phyloP scores from a whole-genome alignment of 495 filamentous ascomycete species.

The Hyaloscypha finlandica region DNA sequence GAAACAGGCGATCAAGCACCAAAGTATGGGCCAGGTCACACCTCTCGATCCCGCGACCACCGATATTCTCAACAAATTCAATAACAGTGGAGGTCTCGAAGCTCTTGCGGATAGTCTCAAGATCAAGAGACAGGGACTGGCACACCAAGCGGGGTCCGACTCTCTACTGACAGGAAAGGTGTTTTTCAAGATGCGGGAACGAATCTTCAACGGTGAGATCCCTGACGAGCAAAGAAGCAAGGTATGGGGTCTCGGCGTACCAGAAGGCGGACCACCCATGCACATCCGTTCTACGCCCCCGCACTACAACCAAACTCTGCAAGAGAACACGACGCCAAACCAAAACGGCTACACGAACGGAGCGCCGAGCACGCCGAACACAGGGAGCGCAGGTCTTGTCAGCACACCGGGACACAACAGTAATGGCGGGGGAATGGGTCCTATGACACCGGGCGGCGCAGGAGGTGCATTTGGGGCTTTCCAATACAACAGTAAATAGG shows the following conservation, averaged over 20 bases:
- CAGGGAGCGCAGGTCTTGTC: constrained; percentile 49
- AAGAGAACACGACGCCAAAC: constrained; percentile 48
- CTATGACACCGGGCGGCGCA: constrained; percentile 69
- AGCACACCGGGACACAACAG: constrained; percentile 59
- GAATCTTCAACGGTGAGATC: constrained; percentile 83
- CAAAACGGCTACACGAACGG: constrained; percentile 57
- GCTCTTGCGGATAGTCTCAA: constrained; percentile 92
- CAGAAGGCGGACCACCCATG: not conserved
- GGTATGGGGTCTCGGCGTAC: constrained; percentile 74
- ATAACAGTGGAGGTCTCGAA: constrained; percentile 85
- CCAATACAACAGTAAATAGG: constrained; percentile 41
- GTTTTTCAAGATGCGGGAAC: constrained; percentile 84
- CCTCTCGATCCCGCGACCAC: constrained; percentile 62
- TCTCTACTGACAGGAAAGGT: constrained; percentile 89
- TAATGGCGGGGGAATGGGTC: constrained; percentile 54
- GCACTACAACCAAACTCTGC: constrained; percentile 34
- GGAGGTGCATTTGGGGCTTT: constrained; percentile 63
- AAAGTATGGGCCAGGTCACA: constrained; percentile 66
- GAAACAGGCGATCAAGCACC: constrained; percentile 64
- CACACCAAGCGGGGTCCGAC: constrained; percentile 91
- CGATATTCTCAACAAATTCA: constrained; percentile 75
- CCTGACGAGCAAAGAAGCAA: constrained; percentile 75
- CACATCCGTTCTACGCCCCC: constrained; percentile 34
- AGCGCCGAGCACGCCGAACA: constrained; percentile 74
- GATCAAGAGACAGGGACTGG: constrained; percentile 78